Conservation (phyloP, 179 eudicot genomes). For the Actinidia arguta region DNA sequence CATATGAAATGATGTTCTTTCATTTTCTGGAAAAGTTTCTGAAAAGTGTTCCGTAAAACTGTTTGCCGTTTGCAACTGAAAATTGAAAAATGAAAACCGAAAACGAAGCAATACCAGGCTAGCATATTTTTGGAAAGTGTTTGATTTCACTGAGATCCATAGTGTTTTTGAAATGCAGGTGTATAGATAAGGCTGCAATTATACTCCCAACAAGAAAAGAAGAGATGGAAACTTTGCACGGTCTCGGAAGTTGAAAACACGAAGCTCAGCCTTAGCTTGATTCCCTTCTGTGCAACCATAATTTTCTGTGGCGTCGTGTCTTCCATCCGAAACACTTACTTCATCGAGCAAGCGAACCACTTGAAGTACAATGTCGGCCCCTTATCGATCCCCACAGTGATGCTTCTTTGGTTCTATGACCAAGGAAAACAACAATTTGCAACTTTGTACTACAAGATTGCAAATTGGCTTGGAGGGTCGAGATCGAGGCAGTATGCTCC, state of each 20-base stretch:
- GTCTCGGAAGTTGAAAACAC: constrained; percentile 70
- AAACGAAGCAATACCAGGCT: no score
- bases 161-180: constrained; percentile 29
- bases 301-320: no score
- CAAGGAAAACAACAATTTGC: neutral
- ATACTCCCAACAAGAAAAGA: constrained; percentile 35
- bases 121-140: neutral
- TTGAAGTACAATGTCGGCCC: constrained; percentile 49
- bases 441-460: no score
- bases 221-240: constrained; percentile 58
- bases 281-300: constrained; percentile 53
- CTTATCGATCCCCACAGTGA: constrained; percentile 35
- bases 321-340: no score
- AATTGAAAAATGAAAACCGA: no score
- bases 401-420: constrained; percentile 40
- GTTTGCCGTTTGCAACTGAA: no score
- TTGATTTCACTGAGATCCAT: neutral
- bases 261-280: constrained; percentile 46
- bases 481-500: constrained; percentile 29
- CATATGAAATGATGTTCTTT: no score
- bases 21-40: no score
- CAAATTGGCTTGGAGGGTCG: neutral
- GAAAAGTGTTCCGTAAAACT: no score
- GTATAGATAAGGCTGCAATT: constrained; percentile 66
- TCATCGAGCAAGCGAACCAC: constrained; percentile 61